Evolutionary conservation across 441 rosid species (phyloP), one percentile per base, ranked within the genome.

Genomic region (Pelargonium cotyledonis): DNA sequence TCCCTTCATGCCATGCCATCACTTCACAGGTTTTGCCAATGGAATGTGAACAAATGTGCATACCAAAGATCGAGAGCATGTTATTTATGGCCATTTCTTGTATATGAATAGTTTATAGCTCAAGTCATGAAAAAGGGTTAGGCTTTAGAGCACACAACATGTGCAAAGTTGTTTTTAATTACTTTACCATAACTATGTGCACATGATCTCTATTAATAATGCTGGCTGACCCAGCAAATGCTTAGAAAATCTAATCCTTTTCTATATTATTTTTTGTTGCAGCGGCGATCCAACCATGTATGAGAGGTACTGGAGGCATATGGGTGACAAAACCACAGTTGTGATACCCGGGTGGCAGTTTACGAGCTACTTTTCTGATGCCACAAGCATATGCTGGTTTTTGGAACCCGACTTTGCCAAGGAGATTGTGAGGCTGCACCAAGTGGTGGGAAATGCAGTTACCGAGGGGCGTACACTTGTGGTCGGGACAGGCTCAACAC

Each of bases 251-350:
- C 7, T 51, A 65, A 38, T 64, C 55, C 16, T 49, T 1, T 49
- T 40, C 63, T 47, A 41, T 21, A 15, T 6, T 26, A 64, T 21
- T 72, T 65, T 29, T 72, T 35, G 41, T 66, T 72, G 79, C 84
- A 93, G 98, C 65, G 98, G 98, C 15, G 97, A 93, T 76, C 98
- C 98, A 38, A 91, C 91, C 0, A 83, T 93, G 86, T 93, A 89
- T 44, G 95, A 86, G 80, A 84, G 51, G 40, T 91, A 81, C 51
- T 93, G 97, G 98, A 82, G 70, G 67, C 75, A 83, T 79, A 76
- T 65, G 74, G 93, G 98, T 18, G 95, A 91, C 29, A 75, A 67
- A 75, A 77, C 97, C 53, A 89, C 90, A 0, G 70, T 90, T 49
- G 84, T 89, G 74, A 91, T 93, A 71, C 85, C 84, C 12, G 96